phyloP scores from a whole-genome alignment of 1,284 basidiomycete genomes.

The Cutaneotrichosporon mucoides region DNA sequence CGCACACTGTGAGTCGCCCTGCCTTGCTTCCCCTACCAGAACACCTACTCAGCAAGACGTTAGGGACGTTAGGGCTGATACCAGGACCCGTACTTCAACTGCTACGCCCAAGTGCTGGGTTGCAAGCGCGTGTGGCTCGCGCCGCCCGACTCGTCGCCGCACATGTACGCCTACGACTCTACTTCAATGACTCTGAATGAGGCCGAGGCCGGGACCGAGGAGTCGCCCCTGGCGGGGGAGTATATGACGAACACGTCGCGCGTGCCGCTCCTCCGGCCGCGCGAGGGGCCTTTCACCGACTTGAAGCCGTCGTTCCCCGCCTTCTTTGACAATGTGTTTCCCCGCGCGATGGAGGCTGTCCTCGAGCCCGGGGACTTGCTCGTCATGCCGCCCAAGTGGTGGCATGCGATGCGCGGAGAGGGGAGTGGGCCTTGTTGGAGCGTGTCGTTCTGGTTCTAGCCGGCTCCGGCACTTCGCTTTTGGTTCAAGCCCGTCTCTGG shows the following conservation, averaged over 20 bases:
- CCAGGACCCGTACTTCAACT: slow-evolving; percentile 90
- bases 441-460: slow-evolving; percentile 49
- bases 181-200: slow-evolving; percentile 88
- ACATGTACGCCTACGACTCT: slow-evolving; percentile 65
- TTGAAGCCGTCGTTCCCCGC: slow-evolving; percentile 30
- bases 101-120: slow-evolving; percentile 86
- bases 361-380: slow-evolving; percentile 77
- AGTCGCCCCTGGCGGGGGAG: slow-evolving; percentile 16
- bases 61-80: slow-evolving; percentile 12
- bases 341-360: slow-evolving; percentile 61
- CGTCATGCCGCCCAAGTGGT: slow-evolving; percentile 86
- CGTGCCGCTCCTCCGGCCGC: slow-evolving; percentile 39
- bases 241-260: slow-evolving; percentile 52
- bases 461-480: too few species aligned
- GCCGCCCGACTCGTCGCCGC: slow-evolving; percentile 57
- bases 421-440: slow-evolving; percentile 47
- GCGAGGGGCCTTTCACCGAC: background rate
- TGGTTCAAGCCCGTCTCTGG: too few species aligned
- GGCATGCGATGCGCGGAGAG: slow-evolving; percentile 85
- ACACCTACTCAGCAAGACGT: too few species aligned
- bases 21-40: too few species aligned
- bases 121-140: slow-evolving; percentile 90
- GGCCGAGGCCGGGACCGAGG: slow-evolving; percentile 77
- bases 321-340: slow-evolving; percentile 62
- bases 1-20: slow-evolving; percentile 77